Evolutionary conservation across 2,329 filamentous ascomycete genomes (phyloP), one percentile per base, ranked within the genome.

Genomic region (Tolypocladium inflatum): DNA sequence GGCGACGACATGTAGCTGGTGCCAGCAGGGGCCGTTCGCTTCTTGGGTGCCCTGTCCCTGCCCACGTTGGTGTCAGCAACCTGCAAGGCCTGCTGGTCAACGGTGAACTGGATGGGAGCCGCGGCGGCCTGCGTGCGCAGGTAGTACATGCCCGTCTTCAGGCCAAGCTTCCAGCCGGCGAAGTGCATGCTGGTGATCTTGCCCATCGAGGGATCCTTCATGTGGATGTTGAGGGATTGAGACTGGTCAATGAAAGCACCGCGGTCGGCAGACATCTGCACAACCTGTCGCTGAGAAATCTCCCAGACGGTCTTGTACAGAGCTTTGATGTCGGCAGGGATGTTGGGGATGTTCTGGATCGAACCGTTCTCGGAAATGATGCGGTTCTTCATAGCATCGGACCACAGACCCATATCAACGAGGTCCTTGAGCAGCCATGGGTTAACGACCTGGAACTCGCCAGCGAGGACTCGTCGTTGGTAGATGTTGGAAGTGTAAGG

Each of bases 91-190:
- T 96, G 90, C 76, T 99, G 93, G 72, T 99, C 94, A 70, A 99
- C 94, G 5, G 94, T 99, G 80, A 99, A 99, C 76, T 99, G 94
- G 65, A 99, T 99, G 57, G 94, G 94, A 53, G 92, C 91, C 21
- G 92, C 92, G 41, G 94, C 94, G 63, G 94, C 94, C 86, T 96
- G 94, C 54, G 94, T 99, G 68, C 94, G 91, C 67, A 99, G 87
- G 78, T 99, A 99, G 86, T 99, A 99, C 94, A 99, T 97, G 80
- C 94, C 94, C 41, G 94, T 99, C 88, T 99, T 99, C 66, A 99
- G 85, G 70, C 94, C 94, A 64, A 97, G 87, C 83, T 97, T 99
- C 94, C 94, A 99, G 67, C 94, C 94, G 54, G 94, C 85, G 71
- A 99, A 99, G 80, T 99, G 94, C 94, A 99, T 99, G 74, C 89